phyloP scores from a whole-genome alignment of 1,284 basidiomycete species.

The Coriolopsis trogii region DNA sequence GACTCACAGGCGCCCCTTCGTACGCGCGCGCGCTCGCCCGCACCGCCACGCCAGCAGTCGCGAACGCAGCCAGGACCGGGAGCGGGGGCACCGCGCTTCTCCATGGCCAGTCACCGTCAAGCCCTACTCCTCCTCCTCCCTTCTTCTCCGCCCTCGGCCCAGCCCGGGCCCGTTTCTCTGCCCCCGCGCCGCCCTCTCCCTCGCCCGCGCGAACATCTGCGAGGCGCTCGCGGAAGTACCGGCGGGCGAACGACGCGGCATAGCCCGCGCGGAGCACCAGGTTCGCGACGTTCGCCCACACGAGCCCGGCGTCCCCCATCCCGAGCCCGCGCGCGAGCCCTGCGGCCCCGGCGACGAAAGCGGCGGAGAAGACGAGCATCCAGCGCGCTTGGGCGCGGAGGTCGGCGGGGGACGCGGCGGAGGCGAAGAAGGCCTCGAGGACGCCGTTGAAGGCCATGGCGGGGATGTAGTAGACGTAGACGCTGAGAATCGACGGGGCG shows the following conservation, averaged over 20 bases:
- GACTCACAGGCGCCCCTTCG: slow-evolving; percentile 18
- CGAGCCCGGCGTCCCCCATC: slow-evolving; percentile 70
- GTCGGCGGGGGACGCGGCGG: slow-evolving; percentile 68
- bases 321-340: slow-evolving; percentile 47
- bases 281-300: slow-evolving; percentile 76
- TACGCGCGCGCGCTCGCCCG: slow-evolving; percentile 30
- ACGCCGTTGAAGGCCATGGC: slow-evolving; percentile 87
- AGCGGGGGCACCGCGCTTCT: slow-evolving; percentile 30
- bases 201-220: not conserved
- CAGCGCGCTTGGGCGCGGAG: slow-evolving; percentile 68
- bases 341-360: slow-evolving; percentile 60
- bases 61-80: slow-evolving; percentile 32
- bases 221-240: slow-evolving; percentile 30
- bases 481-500: slow-evolving; percentile 71
- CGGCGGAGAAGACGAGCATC: slow-evolving; percentile 69
- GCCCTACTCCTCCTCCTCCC: too few species aligned
- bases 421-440: slow-evolving; percentile 87
- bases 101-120: slow-evolving; percentile 24
- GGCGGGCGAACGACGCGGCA: slow-evolving; percentile 39
- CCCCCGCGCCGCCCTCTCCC: not conserved
- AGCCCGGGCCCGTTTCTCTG: too few species aligned
- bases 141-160: too few species aligned
- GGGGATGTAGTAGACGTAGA: slow-evolving; percentile 87
- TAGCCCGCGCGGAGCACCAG: slow-evolving; percentile 62
- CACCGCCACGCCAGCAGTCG: slow-evolving; percentile 28